phyloP scores from a whole-genome alignment of 495 filamentous ascomycete species.

The Achaetomiella virescens region DNA sequence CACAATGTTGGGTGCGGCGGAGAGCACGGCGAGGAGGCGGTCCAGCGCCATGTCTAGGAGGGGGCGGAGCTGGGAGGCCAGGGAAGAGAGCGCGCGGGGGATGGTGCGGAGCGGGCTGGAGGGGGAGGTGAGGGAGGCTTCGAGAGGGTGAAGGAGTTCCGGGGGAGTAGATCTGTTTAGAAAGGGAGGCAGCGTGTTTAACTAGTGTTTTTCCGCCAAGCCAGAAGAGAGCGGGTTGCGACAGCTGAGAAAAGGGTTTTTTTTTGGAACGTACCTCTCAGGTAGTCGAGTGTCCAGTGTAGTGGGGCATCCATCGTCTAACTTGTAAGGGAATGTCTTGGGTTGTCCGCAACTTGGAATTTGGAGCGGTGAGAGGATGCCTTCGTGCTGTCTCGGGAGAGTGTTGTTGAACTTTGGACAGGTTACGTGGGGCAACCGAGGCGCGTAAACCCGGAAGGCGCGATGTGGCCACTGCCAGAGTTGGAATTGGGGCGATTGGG shows the following conservation, averaged over 20 bases:
- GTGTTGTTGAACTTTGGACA: not conserved
- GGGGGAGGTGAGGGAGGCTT: constrained; percentile 28
- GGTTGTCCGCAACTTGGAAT: not conserved
- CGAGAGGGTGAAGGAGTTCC: constrained; percentile 13
- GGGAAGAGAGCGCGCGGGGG: not conserved
- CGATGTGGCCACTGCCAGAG: not conserved
- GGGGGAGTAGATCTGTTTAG: not conserved
- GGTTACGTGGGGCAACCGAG: constrained; percentile 2
- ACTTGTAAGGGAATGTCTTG: not conserved
- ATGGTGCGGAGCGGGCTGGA: not conserved
- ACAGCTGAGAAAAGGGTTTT: too few relatives aligned
- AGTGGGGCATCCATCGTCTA: not conserved
- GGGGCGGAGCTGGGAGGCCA: constrained; percentile 5
- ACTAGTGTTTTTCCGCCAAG: not conserved
- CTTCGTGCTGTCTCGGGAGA: not conserved
- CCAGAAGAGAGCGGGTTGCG: too few relatives aligned
- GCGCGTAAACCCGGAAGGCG: not conserved
- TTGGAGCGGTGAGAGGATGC: not conserved
- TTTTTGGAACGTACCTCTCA: not conserved
- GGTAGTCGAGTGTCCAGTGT: not conserved
- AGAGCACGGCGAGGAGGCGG: constrained; percentile 31
- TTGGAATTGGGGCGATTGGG: not conserved
- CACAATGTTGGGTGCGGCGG: constrained; percentile 52
- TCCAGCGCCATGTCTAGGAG: constrained; percentile 46
- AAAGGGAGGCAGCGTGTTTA: not conserved